These are phyloP conservation scores for Roridomyces roridus DNA, from an alignment of 768 basidiomycete species.

Conservation along the genomic window DNA sequence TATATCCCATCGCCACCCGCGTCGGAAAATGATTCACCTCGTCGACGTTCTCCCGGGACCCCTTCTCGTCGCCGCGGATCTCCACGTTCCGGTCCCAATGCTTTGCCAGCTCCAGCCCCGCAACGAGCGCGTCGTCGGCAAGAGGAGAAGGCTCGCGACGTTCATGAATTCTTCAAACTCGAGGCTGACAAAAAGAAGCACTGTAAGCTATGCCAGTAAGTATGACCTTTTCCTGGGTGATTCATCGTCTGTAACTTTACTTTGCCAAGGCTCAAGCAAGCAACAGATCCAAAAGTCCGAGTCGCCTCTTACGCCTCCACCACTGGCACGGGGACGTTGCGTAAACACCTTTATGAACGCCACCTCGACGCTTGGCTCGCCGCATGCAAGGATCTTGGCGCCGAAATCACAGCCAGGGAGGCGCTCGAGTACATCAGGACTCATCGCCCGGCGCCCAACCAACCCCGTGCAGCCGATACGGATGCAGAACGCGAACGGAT, in stretches of 20 bases:
- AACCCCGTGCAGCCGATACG: too few species aligned
- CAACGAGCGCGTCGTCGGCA: background rate
- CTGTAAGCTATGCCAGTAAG: too few species aligned
- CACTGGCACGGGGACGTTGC: conserved; percentile 20
- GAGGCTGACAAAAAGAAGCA: too few species aligned
- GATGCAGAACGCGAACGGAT: too few species aligned
- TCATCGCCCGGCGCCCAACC: background rate
- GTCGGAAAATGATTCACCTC: too few species aligned
- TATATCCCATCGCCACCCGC: too few species aligned
- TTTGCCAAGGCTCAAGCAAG: too few species aligned
- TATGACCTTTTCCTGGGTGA: too few species aligned
- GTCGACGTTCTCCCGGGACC: too few species aligned
- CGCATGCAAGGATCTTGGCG: conserved; percentile 26
- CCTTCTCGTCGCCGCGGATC: conserved; percentile 1
- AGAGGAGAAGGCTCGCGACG: conserved; percentile 8
- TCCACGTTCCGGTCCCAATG: conserved; percentile 6
- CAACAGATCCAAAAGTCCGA: background rate
- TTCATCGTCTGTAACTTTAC: too few species aligned
- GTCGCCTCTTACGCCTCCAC: background rate
- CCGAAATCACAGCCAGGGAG: conserved; percentile 23
- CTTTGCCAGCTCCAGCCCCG: background rate
- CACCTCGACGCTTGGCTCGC: conserved; percentile 29
- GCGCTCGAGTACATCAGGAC: conserved; percentile 1
- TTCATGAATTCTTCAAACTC: too few species aligned
- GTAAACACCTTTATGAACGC: conserved; percentile 18